Conservation (phyloP, 805 yeast species). For the Candida awuae region DNA sequence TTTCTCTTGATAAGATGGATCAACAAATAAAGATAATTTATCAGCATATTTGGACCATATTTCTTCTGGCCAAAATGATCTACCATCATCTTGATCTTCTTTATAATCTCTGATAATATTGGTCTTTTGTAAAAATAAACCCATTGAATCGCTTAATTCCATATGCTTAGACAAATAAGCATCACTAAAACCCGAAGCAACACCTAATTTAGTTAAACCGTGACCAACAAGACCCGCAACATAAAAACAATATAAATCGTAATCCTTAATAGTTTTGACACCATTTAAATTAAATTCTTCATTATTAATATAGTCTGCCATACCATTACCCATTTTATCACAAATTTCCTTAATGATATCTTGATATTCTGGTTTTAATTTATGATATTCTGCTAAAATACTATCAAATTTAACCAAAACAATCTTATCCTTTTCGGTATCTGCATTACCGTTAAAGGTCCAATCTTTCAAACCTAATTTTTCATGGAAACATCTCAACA, state of each 20-base stretch:
- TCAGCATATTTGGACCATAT: conserved; percentile 81
- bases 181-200: conserved; percentile 65
- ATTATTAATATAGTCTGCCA: conserved; percentile 85
- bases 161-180: conserved; percentile 44
- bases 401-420: conserved; percentile 75
- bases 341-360: conserved; percentile 73
- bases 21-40: conserved; percentile 49
- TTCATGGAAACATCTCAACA: conserved; percentile 59
- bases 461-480: conserved; percentile 62
- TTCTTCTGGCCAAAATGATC: conserved; percentile 95
- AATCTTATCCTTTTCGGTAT: conserved; percentile 70
- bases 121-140: conserved; percentile 88
- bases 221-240: conserved; percentile 98
- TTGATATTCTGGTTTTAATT: conserved; percentile 67
- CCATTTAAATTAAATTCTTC: conserved; percentile 77
- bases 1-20: conserved; percentile 37
- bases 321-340: conserved; percentile 87
- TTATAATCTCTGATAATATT: conserved; percentile 92
- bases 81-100: conserved; percentile 85
- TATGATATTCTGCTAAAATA: conserved; percentile 63
- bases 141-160: conserved; percentile 75
- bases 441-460: conserved; percentile 71
- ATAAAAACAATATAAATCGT: conserved; percentile 87
- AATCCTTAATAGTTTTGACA: conserved; percentile 68
- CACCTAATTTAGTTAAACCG: conserved; percentile 79